Percentiles rank a stretch among this genome's conserved stretches.
Evolutionary conservation across 306 rosid species (phyloP).

Genomic region (Delonix regia): DNA sequence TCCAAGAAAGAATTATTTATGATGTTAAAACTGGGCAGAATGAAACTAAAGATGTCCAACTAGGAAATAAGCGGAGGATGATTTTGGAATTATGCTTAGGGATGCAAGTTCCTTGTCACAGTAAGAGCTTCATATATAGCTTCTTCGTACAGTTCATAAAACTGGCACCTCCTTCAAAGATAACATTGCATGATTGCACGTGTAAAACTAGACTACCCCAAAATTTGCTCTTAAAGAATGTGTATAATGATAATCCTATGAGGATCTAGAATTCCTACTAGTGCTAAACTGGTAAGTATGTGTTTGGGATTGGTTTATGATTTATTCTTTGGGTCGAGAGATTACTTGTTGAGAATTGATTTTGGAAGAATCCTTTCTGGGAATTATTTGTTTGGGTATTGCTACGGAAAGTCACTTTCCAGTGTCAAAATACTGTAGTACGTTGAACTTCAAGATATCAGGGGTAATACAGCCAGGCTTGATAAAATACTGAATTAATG

Average conservation of each 20-base stretch:
- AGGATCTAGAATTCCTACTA: constrained; percentile 6
- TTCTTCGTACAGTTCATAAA: constrained; percentile 13
- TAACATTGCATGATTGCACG: not conserved
- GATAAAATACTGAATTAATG: constrained; percentile 1
- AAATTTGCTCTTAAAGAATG: constrained; percentile 32
- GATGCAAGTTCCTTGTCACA: not conserved
- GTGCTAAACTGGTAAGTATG: not conserved
- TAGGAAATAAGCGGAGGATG: not conserved
- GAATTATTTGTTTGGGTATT: not conserved
- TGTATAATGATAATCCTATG: no score
- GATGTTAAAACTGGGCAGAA: not conserved
- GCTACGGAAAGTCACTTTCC: not conserved
- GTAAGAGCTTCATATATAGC: not conserved
- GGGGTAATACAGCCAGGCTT: not conserved
- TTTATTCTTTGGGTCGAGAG: not conserved
- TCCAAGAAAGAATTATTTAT: not conserved
- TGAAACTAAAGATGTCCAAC: not conserved
- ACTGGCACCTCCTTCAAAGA: not conserved
- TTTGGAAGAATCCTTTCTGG: not conserved
- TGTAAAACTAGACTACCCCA: not conserved
- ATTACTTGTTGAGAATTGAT: not conserved
- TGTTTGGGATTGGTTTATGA: constrained; percentile 20
- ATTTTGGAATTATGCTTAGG: not conserved
- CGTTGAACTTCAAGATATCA: not conserved
- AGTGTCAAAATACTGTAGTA: not conserved